phyloP scores from a whole-genome alignment of 768 basidiomycete species.

The Rhizopogon rudus region DNA sequence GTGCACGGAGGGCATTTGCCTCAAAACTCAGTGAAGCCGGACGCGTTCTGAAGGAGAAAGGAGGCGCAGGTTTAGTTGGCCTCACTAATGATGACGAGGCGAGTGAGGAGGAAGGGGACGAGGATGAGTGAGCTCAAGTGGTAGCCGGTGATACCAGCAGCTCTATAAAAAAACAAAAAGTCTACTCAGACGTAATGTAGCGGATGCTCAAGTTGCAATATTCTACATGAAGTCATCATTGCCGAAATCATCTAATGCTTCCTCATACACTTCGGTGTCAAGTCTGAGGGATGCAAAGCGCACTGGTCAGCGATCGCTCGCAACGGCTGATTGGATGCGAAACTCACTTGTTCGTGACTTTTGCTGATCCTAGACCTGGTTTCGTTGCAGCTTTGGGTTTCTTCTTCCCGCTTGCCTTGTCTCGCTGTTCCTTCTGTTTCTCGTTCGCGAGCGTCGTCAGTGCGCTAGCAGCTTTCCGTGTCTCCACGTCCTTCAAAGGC shows the following conservation, averaged over 20 bases:
- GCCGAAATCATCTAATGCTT: slow-evolving; percentile 87
- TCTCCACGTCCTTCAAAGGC: slow-evolving; percentile 85
- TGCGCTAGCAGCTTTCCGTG: slow-evolving; percentile 80
- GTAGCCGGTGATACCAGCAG: background rate
- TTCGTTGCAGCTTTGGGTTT: slow-evolving; percentile 69
- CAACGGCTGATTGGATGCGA: background rate
- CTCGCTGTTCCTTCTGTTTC: slow-evolving; percentile 88
- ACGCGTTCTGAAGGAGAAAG: slow-evolving; percentile 58
- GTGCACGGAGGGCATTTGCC: slow-evolving; percentile 80
- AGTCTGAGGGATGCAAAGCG: slow-evolving; percentile 37
- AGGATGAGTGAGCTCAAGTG: slow-evolving; percentile 13
- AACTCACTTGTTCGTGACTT: slow-evolving; percentile 57
- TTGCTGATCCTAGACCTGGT: slow-evolving; percentile 72
- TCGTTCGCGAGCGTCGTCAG: slow-evolving; percentile 89
- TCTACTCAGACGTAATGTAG: slow-evolving; percentile 8
- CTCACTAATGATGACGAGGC: slow-evolving; percentile 69
- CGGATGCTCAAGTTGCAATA: slow-evolving; percentile 12
- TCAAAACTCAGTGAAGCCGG: slow-evolving; percentile 74
- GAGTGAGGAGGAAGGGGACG: slow-evolving; percentile 45
- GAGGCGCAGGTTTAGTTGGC: slow-evolving; percentile 63
- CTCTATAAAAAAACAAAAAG: background rate
- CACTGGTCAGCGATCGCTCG: slow-evolving; percentile 6
- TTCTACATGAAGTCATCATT: slow-evolving; percentile 90
- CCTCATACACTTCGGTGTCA: slow-evolving; percentile 81
- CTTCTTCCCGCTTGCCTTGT: slow-evolving; percentile 87